Evolutionary conservation across 257 asterid genomes (phyloP), one percentile per base, ranked within the genome.

Genomic region (Scutellaria galericulata): DNA sequence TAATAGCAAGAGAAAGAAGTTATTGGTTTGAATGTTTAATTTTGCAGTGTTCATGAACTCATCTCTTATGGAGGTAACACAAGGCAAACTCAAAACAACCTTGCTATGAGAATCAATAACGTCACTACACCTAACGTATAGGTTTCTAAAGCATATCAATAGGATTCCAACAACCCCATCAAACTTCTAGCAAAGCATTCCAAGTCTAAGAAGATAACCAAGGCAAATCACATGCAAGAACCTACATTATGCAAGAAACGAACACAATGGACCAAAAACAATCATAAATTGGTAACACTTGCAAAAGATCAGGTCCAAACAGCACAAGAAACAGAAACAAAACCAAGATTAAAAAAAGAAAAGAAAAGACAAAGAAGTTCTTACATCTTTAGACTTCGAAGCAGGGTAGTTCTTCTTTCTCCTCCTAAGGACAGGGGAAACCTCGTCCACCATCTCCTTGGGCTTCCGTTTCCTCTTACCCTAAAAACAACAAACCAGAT

Each of bases 391-490:
- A 14, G 66, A 66, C 68, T 76, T 83, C 7, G 86, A 75, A 78
- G 72, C 76, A 69, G 86, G 37, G 20, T 80, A 20, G 77, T 68
- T 85, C 82, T 31, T 31, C 37, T 31, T 31, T 31, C 55, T 88
- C 71, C 82, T 81, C 54, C 79, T 75, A 62, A 75, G 2, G 71
- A 85, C 42, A 9, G 83, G 72, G 9, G 89, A 78, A 73, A 81
- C 72, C 80, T 84, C 87, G 70, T 86, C 92, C 7, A 67, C 70
- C 55, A 85, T 64, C 88, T 78, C 87, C 75, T 84, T 90, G 0
- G 90, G 96, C 82, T 85, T 88, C 85, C 97, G 80, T 75, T 81
- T 90, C 46, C 97, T 77, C 61, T 90, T 90, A n/a, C 96, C 96
- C 97, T 89, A 55, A 6, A 27, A 27, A 51, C 50, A 56, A 9